A percentile compares a stretch with the other conserved stretches of the same genome.
Conservation (phyloP, 345 rosid genomes). For the Fremontodendron californicum region DNA sequence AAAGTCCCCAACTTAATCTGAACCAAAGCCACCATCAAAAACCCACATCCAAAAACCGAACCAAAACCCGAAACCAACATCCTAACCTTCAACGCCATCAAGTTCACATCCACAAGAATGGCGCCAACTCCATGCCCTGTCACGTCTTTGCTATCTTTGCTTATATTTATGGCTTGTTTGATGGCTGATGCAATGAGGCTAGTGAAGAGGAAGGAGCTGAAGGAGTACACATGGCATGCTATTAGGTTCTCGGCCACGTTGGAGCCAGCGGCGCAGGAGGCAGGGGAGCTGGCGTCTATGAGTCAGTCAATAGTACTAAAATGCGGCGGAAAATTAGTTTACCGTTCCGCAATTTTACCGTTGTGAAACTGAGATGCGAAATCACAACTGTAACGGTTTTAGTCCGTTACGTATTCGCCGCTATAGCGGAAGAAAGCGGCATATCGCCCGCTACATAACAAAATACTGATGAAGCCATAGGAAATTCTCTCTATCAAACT, state of each 20-base stretch:
- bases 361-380: too few relatives aligned
- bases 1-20: constrained; percentile 75
- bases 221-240: constrained; percentile 76
- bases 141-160: constrained; percentile 15
- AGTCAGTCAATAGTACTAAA: too few relatives aligned
- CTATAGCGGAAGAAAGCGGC: too few relatives aligned
- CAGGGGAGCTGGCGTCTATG: constrained; percentile 10
- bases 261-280: constrained; percentile 32
- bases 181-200: constrained; percentile 73
- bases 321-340: too few relatives aligned
- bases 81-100: constrained; percentile 44
- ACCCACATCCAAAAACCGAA: constrained; percentile 75
- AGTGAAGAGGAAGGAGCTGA: constrained; percentile 75
- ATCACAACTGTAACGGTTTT: too few relatives aligned
- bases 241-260: constrained; percentile 46
- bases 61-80: constrained; percentile 57
- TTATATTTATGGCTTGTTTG: constrained; percentile 55
- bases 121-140: constrained; percentile 16
- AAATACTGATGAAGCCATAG: too few relatives aligned
- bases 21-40: constrained; percentile 72
- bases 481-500: too few relatives aligned
- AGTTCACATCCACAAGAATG: constrained; percentile 43
- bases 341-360: too few relatives aligned
- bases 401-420: too few relatives aligned
- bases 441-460: too few relatives aligned